Conservation (phyloP, 371 early-diverging fungal genomes). For the Haplosporangium sp. region DNA sequence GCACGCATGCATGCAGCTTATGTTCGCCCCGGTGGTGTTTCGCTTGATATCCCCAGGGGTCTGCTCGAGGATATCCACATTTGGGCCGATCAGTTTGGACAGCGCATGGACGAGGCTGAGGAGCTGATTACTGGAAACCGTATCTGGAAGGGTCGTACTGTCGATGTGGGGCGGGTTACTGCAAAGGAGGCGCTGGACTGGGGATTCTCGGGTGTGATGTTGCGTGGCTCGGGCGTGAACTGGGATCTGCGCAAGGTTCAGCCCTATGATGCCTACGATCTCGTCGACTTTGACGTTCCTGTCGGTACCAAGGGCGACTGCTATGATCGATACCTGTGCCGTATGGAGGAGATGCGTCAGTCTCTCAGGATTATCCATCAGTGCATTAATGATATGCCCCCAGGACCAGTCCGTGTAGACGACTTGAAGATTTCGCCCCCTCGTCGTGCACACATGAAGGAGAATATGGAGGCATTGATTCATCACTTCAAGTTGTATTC, state of each 20-base stretch:
- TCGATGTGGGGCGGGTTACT: conserved; percentile 89
- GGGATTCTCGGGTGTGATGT: conserved; percentile 95
- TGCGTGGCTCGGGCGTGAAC: conserved; percentile 92
- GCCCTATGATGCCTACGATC: conserved; percentile 96
- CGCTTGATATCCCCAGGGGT: conserved; percentile 93
- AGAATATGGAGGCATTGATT: conserved; percentile 98
- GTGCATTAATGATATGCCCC: conserved; percentile 95
- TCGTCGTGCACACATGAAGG: conserved; percentile 95
- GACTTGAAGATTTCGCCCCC: conserved; percentile 98
- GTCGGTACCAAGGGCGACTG: conserved; percentile 96
- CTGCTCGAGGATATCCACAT: conserved; percentile 94
- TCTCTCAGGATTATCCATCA: conserved; percentile 94
- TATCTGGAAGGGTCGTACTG: conserved; percentile 94
- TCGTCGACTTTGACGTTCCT: conserved; percentile 96
- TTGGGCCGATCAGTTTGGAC: conserved; percentile 91
- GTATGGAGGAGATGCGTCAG: conserved; percentile 99
- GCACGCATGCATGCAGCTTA: conserved; percentile 98
- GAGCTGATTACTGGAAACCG: conserved; percentile 93
- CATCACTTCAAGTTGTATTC: conserved; percentile 98
- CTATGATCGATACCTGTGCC: conserved; percentile 95
- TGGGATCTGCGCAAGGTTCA: conserved; percentile 96
- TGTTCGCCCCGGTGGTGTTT: conserved; percentile 98
- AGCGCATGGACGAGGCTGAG: conserved; percentile 94
- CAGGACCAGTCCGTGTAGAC: conserved; percentile 93
- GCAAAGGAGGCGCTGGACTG: conserved; percentile 90